Base-by-base conservation (phyloP, 2,329 filamentous ascomycete species). In the Penicillium sp. region DNA sequence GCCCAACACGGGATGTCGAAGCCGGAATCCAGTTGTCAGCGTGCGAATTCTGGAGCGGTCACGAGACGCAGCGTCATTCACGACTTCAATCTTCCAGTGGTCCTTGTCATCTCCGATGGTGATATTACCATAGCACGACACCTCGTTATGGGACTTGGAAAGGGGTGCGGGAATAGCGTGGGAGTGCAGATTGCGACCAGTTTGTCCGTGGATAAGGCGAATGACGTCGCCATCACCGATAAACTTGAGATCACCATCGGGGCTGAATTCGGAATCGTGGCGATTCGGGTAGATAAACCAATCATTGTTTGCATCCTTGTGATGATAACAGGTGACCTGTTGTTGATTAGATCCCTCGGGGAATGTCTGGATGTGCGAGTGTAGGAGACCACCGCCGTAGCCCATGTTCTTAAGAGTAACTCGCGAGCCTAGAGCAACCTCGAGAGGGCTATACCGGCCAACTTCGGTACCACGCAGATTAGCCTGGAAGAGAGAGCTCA, bases 241-340 rank as follows among this genome's bases (percentile, higher is more conserved):
- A 59, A 82, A 94, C 46, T 72, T 72, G 45, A 86, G 73, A 23
- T 83, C 79, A n/a, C 71, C 79, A 42, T 85, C 80, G 3, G 78
- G 67, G 54, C 89, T 74, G 57, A 81, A 95, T 12, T 84, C 82
- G 15, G 75, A 68, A 42, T 94, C 78, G 37, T 74, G 68, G 47
- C 93, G 85, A 70, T 90, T 95, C 16, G 92, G 92, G 65, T 95
- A 95, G 68, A 98, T 89, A 70, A 93, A 95, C 92, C 92, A 98
- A 65, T 98, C 92, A 64, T 98, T 98, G 77, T 98, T 98, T 64
- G 90, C 77, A 72, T 98, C 92, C 66, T 98, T 98, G 75, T 98
- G 92, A 69, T 98, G 92, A 69, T 98, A 98, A 74, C 93, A 98
- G 47, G 92, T 98, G 45, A 98, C 82, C 65, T 98, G 92, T 67